phyloP scores from a whole-genome alignment of 495 filamentous ascomycete genomes.

The Cetradonia linearis region DNA sequence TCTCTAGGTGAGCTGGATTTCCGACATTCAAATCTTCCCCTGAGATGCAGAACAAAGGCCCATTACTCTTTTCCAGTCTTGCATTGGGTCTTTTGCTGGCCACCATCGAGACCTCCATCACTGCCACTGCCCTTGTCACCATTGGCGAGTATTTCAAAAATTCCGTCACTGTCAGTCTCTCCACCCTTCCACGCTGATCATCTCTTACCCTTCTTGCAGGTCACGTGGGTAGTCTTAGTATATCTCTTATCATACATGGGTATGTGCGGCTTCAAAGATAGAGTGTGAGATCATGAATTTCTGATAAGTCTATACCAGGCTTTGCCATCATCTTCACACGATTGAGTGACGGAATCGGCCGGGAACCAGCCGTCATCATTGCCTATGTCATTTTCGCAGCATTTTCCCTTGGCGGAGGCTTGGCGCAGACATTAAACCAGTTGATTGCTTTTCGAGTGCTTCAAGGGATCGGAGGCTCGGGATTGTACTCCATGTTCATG shows the following conservation, averaged over 20 bases:
- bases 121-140: constrained; percentile 15
- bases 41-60: neutral
- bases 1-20: neutral
- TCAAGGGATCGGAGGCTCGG: constrained; percentile 37
- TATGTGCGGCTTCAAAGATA: neutral
- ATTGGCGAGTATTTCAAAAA: constrained; percentile 12
- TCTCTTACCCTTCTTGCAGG: constrained; percentile 1
- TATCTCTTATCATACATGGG: neutral
- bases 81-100: constrained; percentile 12
- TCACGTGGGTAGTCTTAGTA: constrained; percentile 18
- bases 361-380: constrained; percentile 36
- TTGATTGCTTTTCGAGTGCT: constrained; percentile 36
- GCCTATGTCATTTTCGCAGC: constrained; percentile 43
- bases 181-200: neutral
- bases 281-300: neutral
- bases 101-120: constrained; percentile 17
- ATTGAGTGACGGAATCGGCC: constrained; percentile 44
- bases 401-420: constrained; percentile 47
- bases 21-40: neutral
- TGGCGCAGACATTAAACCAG: constrained; percentile 34
- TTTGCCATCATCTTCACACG: constrained; percentile 37
- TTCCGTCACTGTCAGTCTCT: constrained; percentile 10
- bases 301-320: neutral
- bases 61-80: neutral
- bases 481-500: constrained; percentile 43